Evolutionary conservation across 192 early-diverging fungal species (phyloP), one percentile per base, ranked within the genome.

Genomic region (Lunasporangiospora selenospora): DNA sequence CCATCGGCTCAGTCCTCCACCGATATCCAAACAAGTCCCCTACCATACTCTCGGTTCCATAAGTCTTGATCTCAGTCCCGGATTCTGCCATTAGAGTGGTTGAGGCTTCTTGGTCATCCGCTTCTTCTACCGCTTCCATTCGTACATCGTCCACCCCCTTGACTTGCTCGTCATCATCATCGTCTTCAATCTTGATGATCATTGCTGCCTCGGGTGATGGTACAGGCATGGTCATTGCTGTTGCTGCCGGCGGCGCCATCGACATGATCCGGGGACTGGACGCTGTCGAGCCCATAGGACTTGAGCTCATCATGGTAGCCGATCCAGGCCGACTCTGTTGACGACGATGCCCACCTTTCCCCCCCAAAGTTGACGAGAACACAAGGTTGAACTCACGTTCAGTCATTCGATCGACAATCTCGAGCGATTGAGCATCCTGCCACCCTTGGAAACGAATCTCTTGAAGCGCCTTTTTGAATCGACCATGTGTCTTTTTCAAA

Each of bases 401-500:
- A 23, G 19, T 36, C 66, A 70, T 70, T 16, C 66, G 57, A 6
- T 70, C 66, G 42, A 61, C 66, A 44, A 71, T 71, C 21, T 71
- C 67, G 30, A 71, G 53, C 29, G 62, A 46, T 30, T 71, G 67
- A 34, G 67, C 67, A 62, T 71, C 67, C 59, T 71, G 67, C 67
- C 67, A 71, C 13, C 67, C 67, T 23, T 71, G 67, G 29, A 71
- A 71, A 24, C 67, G 67, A 15, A 71, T 59, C 24, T 71, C 67
- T 40, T 71, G 67, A 18, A 71, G 50, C 47, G 62, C 67, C 18
- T 59, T 52, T 40, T 71, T 71, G 44, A 71, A 71, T 2, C 67
- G 58, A 5, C 53, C 57, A 27, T 71, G 67, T 15, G 62, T 62
- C 47, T 71, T 71, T 46, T 71, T 71, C 52, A 71, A 45, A 37